Evolutionary conservation across 192 early-diverging fungal species (phyloP).

Genomic region (Funneliformis mosseae): DNA sequence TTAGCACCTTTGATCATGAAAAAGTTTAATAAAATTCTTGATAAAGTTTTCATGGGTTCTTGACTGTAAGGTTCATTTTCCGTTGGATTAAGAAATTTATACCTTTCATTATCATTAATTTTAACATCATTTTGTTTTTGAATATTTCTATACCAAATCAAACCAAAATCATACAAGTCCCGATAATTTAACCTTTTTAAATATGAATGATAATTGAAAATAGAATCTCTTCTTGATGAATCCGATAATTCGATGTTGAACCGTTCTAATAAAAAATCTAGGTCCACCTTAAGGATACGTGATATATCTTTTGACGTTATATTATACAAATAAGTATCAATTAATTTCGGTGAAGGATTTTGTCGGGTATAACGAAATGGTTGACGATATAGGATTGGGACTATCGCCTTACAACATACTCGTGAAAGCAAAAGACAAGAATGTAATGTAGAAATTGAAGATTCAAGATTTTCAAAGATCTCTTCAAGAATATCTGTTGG

Average conservation of each 20-base stretch:
- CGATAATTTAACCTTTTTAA: conserved; percentile 18
- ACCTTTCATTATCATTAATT: not conserved
- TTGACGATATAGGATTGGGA: conserved; percentile 12
- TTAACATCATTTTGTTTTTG: not conserved
- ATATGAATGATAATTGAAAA: conserved; percentile 20
- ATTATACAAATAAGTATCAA: conserved; percentile 2
- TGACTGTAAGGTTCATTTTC: not conserved
- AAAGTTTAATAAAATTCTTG: conserved; percentile 14
- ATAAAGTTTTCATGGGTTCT: conserved; percentile 14
- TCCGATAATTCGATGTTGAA: not conserved
- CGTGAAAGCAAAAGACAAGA: not conserved
- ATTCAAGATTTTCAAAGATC: conserved; percentile 11
- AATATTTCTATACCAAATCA: not conserved
- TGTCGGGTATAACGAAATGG: conserved; percentile 3
- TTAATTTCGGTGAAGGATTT: conserved; percentile 6
- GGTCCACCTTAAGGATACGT: not conserved
- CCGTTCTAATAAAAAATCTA: not conserved
- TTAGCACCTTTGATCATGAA: conserved; percentile 11
- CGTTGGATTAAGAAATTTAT: not conserved
- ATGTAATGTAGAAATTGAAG: conserved; percentile 8
- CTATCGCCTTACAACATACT: not conserved
- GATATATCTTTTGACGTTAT: not conserved
- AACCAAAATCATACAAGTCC: conserved; percentile 9
- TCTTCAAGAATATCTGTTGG: conserved; percentile 18
- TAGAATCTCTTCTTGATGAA: not conserved